These are phyloP conservation scores for Trichophyton simii DNA, from an alignment of 2,329 filamentous ascomycete genomes.

Conservation along the genomic window DNA sequence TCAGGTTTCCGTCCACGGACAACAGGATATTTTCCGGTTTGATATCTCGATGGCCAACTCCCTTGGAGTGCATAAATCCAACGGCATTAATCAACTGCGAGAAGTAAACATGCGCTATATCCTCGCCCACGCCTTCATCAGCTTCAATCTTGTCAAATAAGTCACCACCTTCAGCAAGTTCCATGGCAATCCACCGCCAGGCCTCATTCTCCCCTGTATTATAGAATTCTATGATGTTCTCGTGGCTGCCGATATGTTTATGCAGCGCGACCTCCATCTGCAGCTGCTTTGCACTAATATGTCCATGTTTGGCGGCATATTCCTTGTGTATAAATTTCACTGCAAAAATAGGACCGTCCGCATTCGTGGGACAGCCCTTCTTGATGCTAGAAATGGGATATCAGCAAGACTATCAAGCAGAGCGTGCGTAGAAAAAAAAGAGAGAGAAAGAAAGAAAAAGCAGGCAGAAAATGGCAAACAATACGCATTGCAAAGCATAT, in stretches of 20 bases:
- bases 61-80: constrained; percentile 90
- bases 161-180: constrained; percentile 87
- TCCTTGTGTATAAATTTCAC: constrained; percentile 99
- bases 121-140: constrained; percentile 83
- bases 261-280: constrained; percentile 86
- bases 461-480: background rate
- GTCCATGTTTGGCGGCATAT: constrained; percentile 79
- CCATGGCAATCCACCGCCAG: constrained; percentile 98
- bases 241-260: constrained; percentile 73
- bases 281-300: constrained; percentile 78
- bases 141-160: constrained; percentile 99
- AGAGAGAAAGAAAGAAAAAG: background rate
- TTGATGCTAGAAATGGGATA: constrained; percentile 53
- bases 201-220: constrained; percentile 69
- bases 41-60: constrained; percentile 81
- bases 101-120: constrained; percentile 96
- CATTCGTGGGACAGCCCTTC: constrained; percentile 68
- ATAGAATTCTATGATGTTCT: constrained; percentile 89
- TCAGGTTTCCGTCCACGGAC: constrained; percentile 70
- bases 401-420: background rate
- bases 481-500: constrained; percentile 16
- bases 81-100: constrained; percentile 80
- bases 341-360: constrained; percentile 67
- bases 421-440: background rate
- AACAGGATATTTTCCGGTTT: constrained; percentile 94